phyloP scores from a whole-genome alignment of 2,329 filamentous ascomycete species.

The Fusarium miscanthi region DNA sequence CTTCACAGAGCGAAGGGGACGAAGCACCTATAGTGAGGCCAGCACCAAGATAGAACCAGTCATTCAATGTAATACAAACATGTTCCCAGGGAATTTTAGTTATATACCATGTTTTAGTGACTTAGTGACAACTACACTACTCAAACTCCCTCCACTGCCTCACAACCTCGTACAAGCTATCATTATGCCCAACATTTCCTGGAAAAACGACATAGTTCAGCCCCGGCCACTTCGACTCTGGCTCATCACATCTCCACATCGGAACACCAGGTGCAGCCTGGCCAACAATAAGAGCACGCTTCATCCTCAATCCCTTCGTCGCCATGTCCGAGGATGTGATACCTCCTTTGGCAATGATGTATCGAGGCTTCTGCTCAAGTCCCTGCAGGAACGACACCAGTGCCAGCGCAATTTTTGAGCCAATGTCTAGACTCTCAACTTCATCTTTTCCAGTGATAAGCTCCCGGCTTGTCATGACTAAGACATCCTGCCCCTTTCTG shows the following conservation, averaged over 20 bases:
- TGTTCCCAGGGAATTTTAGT: neutral
- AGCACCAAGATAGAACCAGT: neutral
- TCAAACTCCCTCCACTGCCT: constrained; percentile 18
- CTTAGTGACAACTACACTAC: neutral
- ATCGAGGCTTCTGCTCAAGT: constrained; percentile 62
- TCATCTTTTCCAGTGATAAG: constrained; percentile 60
- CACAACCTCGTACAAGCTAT: constrained; percentile 12
- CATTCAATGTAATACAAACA: no score
- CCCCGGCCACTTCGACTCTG: constrained; percentile 56
- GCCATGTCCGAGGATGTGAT: constrained; percentile 70
- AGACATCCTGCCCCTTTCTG: constrained; percentile 60
- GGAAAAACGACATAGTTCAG: constrained; percentile 24
- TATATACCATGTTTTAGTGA: no score
- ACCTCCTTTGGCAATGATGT: constrained; percentile 69
- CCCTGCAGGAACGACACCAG: constrained; percentile 61
- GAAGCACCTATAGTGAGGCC: neutral
- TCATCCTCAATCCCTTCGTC: constrained; percentile 65
- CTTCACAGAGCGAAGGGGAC: constrained; percentile 11
- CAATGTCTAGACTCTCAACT: constrained; percentile 64
- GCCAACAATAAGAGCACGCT: constrained; percentile 63
- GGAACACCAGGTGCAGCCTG: constrained; percentile 69
- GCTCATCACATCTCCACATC: constrained; percentile 68
- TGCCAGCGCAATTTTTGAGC: constrained; percentile 60
- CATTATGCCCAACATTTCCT: constrained; percentile 12
- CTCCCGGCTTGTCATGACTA: constrained; percentile 69